phyloP scores from a whole-genome alignment of 371 early-diverging fungal species.

The Encephalitozoon cuniculi region DNA sequence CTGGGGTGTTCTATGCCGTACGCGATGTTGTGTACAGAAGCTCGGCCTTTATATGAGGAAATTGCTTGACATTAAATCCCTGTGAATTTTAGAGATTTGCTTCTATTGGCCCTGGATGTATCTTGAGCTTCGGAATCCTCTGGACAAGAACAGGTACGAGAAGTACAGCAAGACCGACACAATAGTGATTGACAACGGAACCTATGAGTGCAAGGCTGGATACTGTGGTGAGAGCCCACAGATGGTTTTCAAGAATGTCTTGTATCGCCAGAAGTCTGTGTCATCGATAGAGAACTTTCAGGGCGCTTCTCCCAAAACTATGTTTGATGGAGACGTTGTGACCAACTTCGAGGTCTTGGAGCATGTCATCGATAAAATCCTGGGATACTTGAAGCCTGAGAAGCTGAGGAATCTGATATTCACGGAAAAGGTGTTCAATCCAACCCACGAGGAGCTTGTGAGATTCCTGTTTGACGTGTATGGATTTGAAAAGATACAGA shows the following conservation, averaged over 20 bases:
- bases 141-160: neutral
- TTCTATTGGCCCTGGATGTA: slow-evolving; percentile 9
- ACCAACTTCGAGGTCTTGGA: slow-evolving; percentile 56
- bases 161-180: slow-evolving; percentile 15
- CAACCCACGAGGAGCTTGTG: slow-evolving; percentile 40
- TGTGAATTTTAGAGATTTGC: slow-evolving; percentile 5
- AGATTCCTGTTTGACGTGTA: slow-evolving; percentile 52
- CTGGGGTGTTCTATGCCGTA: slow-evolving; percentile 40
- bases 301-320: slow-evolving; percentile 27
- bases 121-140: neutral
- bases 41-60: slow-evolving; percentile 36
- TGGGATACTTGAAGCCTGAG: slow-evolving; percentile 47
- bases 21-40: slow-evolving; percentile 41
- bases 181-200: slow-evolving; percentile 60
- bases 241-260: slow-evolving; percentile 48
- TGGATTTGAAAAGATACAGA: slow-evolving; percentile 47
- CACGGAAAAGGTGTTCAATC: slow-evolving; percentile 54
- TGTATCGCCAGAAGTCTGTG: slow-evolving; percentile 47
- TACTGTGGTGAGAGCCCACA: neutral
- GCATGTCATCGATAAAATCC: slow-evolving; percentile 48
- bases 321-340: slow-evolving; percentile 60
- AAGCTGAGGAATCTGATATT: slow-evolving; percentile 49
- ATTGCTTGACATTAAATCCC: neutral
- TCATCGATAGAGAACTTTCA: slow-evolving; percentile 31
- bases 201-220: slow-evolving; percentile 58